Evolutionary conservation across 176 grass and related monocot species (phyloP).

Genomic region (Musa itinerans): DNA sequence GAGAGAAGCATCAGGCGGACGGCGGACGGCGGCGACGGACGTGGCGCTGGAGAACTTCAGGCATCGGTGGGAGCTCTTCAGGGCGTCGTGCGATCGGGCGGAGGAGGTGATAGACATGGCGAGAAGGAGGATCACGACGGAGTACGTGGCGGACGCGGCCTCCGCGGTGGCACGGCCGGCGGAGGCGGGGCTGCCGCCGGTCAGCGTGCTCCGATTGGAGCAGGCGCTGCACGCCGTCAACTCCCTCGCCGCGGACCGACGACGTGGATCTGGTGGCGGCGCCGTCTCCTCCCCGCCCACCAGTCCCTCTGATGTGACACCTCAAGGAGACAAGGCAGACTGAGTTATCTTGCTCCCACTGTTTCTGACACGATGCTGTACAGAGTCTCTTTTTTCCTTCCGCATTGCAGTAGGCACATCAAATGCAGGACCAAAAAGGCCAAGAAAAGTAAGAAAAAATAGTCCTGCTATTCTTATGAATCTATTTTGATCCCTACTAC

Average conservation of each 20-base stretch:
- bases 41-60: not conserved
- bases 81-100: not conserved
- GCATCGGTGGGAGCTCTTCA: constrained; percentile 2
- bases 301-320: not conserved
- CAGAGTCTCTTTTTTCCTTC: too few species aligned
- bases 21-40: not conserved
- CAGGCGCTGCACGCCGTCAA: not conserved
- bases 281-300: not conserved
- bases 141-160: not conserved
- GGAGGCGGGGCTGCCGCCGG: not conserved
- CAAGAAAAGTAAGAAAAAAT: too few species aligned
- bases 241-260: not conserved
- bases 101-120: constrained; percentile 3
- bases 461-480: too few species aligned
- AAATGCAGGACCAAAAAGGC: too few species aligned
- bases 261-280: not conserved
- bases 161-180: not conserved
- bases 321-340: not conserved
- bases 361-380: too few species aligned
- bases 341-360: not conserved
- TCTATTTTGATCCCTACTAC: too few species aligned
- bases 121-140: not conserved
- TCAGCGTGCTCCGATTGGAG: not conserved
- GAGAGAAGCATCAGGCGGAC: not conserved
- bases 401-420: too few species aligned